These are phyloP conservation scores for Westerdykella aurantiaca DNA, from an alignment of 2,329 filamentous ascomycete genomes.

Conservation along the genomic window DNA sequence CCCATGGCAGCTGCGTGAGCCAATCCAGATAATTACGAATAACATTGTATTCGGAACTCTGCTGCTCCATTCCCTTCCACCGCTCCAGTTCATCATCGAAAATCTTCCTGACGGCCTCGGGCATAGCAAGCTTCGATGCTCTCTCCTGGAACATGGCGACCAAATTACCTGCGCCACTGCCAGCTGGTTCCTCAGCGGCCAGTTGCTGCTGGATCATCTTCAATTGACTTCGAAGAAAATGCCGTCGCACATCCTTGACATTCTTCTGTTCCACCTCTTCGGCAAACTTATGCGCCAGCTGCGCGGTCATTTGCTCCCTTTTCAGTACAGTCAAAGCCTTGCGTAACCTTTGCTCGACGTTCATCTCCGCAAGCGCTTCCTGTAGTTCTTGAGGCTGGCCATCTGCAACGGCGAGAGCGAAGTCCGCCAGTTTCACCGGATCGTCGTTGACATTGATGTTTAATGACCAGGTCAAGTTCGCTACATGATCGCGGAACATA, in stretches of 20 bases:
- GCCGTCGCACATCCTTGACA: constrained; percentile 92
- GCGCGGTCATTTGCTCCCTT: constrained; percentile 97
- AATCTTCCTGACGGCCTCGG: constrained; percentile 90
- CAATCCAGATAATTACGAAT: constrained; percentile 98
- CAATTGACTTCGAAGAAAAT: constrained; percentile 99
- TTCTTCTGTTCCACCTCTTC: constrained; percentile 98
- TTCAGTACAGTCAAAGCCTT: constrained; percentile 91
- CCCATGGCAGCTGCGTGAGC: constrained; percentile 98
- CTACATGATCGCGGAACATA: constrained; percentile 94
- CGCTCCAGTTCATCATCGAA: constrained; percentile 99
- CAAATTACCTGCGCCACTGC: constrained; percentile 95
- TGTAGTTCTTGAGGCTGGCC: constrained; percentile 87
- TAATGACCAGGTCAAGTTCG: constrained; percentile 73
- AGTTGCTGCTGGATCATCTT: constrained; percentile 95
- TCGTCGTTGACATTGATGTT: constrained; percentile 93
- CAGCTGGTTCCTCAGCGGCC: constrained; percentile 70
- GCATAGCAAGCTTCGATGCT: constrained; percentile 89
- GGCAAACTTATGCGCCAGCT: constrained; percentile 92
- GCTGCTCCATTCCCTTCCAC: constrained; percentile 87
- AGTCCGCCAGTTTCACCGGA: constrained; percentile 90
- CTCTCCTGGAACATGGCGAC: constrained; percentile 98
- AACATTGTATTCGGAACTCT: constrained; percentile 96
- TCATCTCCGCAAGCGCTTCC: constrained; percentile 79
- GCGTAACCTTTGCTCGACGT: constrained; percentile 86
- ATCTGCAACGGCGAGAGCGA: constrained; percentile 86